Evolutionary conservation across 768 basidiomycete genomes (phyloP), one percentile per base, ranked within the genome.

Genomic region (Lactarius tabidus): DNA sequence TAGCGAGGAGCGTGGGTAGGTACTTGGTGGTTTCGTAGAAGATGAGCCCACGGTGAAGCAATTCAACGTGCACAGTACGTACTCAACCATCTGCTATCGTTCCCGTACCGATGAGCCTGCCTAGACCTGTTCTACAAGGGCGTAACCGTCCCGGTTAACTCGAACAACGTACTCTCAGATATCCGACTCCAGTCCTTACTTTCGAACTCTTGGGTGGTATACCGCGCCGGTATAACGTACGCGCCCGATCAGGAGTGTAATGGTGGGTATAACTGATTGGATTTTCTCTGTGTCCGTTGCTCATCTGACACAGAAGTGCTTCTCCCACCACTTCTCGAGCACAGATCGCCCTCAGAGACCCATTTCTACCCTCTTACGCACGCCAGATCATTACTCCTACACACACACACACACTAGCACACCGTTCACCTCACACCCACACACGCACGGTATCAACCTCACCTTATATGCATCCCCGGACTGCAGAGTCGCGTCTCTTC

Each of bases 291-390:
- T 87, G 5, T 7, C 33, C 18, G 28, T 17, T 57, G 23, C 48
- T 59, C 53, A 57, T 33, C 26, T 17, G 35, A 43, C 35, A n/a
- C 66, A 89, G 89, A 78, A 43, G 71, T 82, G 1, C 72, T 86
- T 7, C 76, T 92, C 45, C 77, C 84, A 7, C 89, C 91, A 3
- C 75, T 93, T 20, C 76, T 94, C 17, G 75, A 82, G 35, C 88
- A 93, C 64, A 78, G 78, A 0, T 85, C 90, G 0, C 77, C 82
- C 12, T 91, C 93, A 75, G 83, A 84, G 1, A 86, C 91, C 71
- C 90, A 90, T 69, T 85, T 83, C 73, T 82, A 86, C 35, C 77
- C 90, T 14, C 72, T 70, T 54, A 72, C 71, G 1, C 74, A 68
- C 18, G 71, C 75, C 43, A 78, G 76, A 43, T 77, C 76, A 4